Evolutionary conservation across 306 rosid species (phyloP), one percentile per base, ranked within the genome.

Genomic region (Ochetophila trinervis): DNA sequence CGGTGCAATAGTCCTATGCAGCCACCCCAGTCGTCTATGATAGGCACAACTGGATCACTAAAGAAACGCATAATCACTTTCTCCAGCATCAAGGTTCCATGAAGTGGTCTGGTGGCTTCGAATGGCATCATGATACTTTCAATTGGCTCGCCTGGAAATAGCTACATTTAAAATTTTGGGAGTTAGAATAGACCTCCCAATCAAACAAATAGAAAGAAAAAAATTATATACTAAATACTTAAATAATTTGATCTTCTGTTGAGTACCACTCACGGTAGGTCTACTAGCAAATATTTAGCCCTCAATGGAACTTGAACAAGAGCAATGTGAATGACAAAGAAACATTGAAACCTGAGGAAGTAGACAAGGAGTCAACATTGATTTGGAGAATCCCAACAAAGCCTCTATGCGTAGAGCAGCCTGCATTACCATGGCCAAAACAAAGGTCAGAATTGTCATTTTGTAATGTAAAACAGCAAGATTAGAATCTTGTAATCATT

Each of bases 1-100:
- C 88, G 91, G 76, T 90, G 87, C 79, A 87, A 72, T 47, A 90
- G 51, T 65, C 97, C 97, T 3, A 61, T 69, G 76, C 97, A 90
- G 72, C 88, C 79, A 67, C 87, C 95, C 95, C 88, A 83, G 60
- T 90, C 91, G 65, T 90, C 97, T 22, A 82, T 59, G 66, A 87
- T 68, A 44, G 97, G 95, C 68, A 90, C 86, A 51, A 78, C 88
- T 21, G 83, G 62, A 48, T 84, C 83, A 44, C 55, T 67, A 23
- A 76, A 57, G 78, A 90, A 90, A 61, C 92, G 92, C 87, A 77
- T 80, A 0, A 55, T 84, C 72, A 87, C 88, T 66, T 85, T 62
- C 68, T 69, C 79, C 74, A 87, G 76, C 48, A 53, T 68, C 47
- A 78, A 19, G 60, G 82, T 68, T 52, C 87, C 85, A 56, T 63